Evolutionary conservation across 2,329 filamentous ascomycete species (phyloP).

Genomic region (Chlorencoelia australis): DNA sequence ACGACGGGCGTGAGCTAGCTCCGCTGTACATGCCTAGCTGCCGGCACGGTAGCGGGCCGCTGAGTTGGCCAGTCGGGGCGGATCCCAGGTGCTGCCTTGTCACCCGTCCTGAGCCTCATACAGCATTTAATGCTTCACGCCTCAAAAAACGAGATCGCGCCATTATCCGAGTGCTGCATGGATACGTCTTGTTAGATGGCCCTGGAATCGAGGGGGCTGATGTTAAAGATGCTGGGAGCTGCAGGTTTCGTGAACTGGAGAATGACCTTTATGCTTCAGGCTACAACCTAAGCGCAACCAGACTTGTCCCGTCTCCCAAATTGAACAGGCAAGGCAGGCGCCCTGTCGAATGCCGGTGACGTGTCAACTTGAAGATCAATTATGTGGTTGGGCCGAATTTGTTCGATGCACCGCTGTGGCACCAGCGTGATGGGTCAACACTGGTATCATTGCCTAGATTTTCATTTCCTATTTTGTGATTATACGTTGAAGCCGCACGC

Average conservation of each 20-base stretch:
- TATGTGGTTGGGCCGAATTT: not conserved
- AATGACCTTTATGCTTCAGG: not conserved
- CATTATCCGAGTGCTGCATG: not conserved
- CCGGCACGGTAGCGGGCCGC: not conserved
- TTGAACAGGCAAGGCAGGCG: not conserved
- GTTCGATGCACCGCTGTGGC: not conserved
- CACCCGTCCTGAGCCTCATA: not conserved
- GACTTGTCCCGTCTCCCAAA: not conserved
- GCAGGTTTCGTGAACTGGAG: not conserved
- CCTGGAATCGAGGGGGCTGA: not conserved
- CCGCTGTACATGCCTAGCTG: not conserved
- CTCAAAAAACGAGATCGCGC: not conserved
- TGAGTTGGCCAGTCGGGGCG: not conserved
- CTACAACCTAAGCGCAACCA: not conserved
- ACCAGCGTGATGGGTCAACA: not conserved
- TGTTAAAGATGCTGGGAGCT: not conserved
- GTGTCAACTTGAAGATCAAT: not conserved
- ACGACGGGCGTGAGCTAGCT: not conserved
- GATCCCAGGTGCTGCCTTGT: not conserved
- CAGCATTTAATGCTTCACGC: not conserved
- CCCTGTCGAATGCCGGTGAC: not conserved
- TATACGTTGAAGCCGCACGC: not conserved
- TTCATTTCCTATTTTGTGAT: not conserved
- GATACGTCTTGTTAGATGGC: not conserved
- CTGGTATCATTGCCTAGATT: not conserved